Conservation (phyloP, 148 eudicot species). For the Linanthus parryae region DNA sequence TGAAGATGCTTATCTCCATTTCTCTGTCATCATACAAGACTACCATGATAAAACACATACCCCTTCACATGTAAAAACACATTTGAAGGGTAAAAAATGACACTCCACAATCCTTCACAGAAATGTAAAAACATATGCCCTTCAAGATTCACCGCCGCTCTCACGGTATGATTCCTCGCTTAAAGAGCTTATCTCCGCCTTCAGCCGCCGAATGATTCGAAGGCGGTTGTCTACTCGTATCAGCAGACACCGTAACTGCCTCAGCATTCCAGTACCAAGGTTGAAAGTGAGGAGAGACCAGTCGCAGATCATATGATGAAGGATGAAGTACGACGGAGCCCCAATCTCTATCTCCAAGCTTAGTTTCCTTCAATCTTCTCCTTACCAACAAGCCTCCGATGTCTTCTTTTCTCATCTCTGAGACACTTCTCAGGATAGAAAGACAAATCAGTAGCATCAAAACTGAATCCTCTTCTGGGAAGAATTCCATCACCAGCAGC, state of each 20-base stretch:
- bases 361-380: slow-evolving; percentile 59
- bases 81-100: no score
- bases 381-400: slow-evolving; percentile 59
- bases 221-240: slow-evolving; percentile 27
- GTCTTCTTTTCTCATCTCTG: slow-evolving; percentile 70
- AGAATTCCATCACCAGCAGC: slow-evolving; percentile 49
- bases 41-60: no score
- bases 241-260: slow-evolving; percentile 37
- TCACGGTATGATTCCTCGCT: slow-evolving; percentile 38
- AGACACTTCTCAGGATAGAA: slow-evolving; percentile 58
- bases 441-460: slow-evolving; percentile 59
- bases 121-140: no score
- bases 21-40: no score
- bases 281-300: slow-evolving; percentile 37
- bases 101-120: no score
- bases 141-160: no score
- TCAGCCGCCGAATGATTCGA: slow-evolving; percentile 50
- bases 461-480: slow-evolving; percentile 86
- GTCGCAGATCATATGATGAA: slow-evolving; percentile 23
- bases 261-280: slow-evolving; percentile 88
- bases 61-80: no score
- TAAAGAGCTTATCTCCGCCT: slow-evolving; percentile 83
- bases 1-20: no score
- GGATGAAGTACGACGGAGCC: slow-evolving; percentile 65
- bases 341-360: slow-evolving; percentile 69